Base-by-base conservation (phyloP, 2,329 filamentous ascomycete genomes). In the Hawksworthiomyces lignivorus region DNA sequence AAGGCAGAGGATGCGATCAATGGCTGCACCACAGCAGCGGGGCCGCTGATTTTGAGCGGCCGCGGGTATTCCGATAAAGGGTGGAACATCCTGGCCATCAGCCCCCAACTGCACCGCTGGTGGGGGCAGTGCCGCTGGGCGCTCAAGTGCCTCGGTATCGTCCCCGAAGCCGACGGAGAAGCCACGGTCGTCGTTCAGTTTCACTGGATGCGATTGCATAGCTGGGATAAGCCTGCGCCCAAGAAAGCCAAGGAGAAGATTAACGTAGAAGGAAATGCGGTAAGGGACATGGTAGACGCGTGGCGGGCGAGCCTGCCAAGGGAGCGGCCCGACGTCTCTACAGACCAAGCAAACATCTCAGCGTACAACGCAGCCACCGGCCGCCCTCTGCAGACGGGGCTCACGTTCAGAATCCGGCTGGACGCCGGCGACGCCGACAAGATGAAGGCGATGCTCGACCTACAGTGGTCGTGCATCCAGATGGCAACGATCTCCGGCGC, bases 111-210 rank as follows among this genome's bases (percentile, higher is more conserved):
- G 5, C 31, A 29, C 22, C 21, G 17, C 6, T 41, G 39, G 39
- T 41, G 39, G 39, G 17, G 32, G 10, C n/a, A 19, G 21, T 24
- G 39, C 2, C 19, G 17, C 19, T 36, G 29, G 29, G 39, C 39
- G 9, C 32, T 36, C 32, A 22, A 36, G 12, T 42, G 38, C 15
- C 39, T 42, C 31, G 39, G 39, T 4, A 14, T 42, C 6, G 30
- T 27, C 5, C 39, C 39, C 3, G 17, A n/a, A 3, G 15, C 4
- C 15, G 17, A 36, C 12, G 14, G n/a, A 4, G 15, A 24, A 2
- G 21, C 29, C n/a, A 32, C 24, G 1, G 28, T 36, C 14, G 31
- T 18, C 9, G 20, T 41, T 28, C 39, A 42, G 15, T 36, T 42
- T 22, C 19, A 42, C 26, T 36, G 39, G 39, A 42, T 42, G 39